Percentiles rank a stretch among this genome's conserved stretches.
Evolutionary conservation across 805 yeast genomes (phyloP).

Genomic region (Wickerhamiella siamensis): DNA sequence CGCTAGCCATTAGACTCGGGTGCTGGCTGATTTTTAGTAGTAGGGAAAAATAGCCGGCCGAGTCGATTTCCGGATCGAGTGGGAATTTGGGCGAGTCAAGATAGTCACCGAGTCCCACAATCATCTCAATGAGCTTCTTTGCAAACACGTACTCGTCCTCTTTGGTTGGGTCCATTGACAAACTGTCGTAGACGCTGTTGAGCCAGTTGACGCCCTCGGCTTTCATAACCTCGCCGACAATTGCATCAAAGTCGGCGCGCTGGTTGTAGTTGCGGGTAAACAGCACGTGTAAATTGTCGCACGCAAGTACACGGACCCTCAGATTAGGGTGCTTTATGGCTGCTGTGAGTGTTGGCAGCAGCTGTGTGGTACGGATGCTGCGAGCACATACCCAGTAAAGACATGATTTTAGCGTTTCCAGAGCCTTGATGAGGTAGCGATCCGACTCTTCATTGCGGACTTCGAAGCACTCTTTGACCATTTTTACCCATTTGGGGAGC

Average conservation of each 20-base stretch:
- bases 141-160: slow-evolving; percentile 73
- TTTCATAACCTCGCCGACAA: slow-evolving; percentile 66
- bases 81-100: slow-evolving; percentile 29
- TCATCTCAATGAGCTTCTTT: slow-evolving; percentile 86
- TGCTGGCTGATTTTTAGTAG: slow-evolving; percentile 71
- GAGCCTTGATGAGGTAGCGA: slow-evolving; percentile 6
- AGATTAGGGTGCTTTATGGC: slow-evolving; percentile 31
- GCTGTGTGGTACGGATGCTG: slow-evolving; percentile 50
- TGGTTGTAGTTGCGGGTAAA: slow-evolving; percentile 63
- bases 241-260: slow-evolving; percentile 55
- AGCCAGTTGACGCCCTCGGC: slow-evolving; percentile 61
- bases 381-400: slow-evolving; percentile 81
- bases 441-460: background rate
- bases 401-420: slow-evolving; percentile 78
- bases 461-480: slow-evolving; percentile 23
- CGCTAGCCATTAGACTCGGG: slow-evolving; percentile 78
- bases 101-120: slow-evolving; percentile 72
- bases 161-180: slow-evolving; percentile 42
- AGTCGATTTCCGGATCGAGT: slow-evolving; percentile 40
- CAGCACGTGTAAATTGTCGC: slow-evolving; percentile 80
- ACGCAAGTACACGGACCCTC: slow-evolving; percentile 63
- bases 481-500: slow-evolving; percentile 49
- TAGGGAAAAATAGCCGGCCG: slow-evolving; percentile 52
- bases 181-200: slow-evolving; percentile 42
- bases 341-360: slow-evolving; percentile 46